These are phyloP conservation scores for Polyplosphaeria fusca DNA, from an alignment of 495 filamentous ascomycete species.

Conservation along the genomic window DNA sequence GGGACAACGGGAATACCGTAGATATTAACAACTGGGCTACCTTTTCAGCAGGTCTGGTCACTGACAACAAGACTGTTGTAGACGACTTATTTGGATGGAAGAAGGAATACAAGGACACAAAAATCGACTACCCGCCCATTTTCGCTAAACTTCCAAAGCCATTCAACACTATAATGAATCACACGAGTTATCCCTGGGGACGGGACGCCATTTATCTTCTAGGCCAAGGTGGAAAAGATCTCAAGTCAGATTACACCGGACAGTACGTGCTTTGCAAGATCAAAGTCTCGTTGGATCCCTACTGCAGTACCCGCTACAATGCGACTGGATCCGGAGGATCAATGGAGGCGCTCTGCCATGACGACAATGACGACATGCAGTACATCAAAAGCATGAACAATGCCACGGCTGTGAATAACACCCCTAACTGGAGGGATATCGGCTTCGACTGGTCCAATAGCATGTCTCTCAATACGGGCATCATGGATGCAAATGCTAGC, in stretches of 20 bases:
- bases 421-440: conserved; percentile 58
- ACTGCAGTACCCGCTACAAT: conserved; percentile 62
- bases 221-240: conserved; percentile 44
- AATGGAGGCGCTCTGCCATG: conserved; percentile 58
- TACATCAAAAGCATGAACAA: conserved; percentile 47
- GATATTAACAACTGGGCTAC: conserved; percentile 36
- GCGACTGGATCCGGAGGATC: conserved; percentile 54
- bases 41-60: conserved; percentile 20
- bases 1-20: conserved; percentile 46
- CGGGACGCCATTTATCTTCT: conserved; percentile 62
- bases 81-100: conserved; percentile 67
- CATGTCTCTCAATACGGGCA: conserved; percentile 59
- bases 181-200: conserved; percentile 38
- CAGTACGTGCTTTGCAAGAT: conserved; percentile 64
- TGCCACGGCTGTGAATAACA: conserved; percentile 37
- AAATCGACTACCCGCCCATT: conserved; percentile 53
- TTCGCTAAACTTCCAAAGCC: conserved; percentile 60
- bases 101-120: conserved; percentile 33
- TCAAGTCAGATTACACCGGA: conserved; percentile 26
- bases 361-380: conserved; percentile 48
- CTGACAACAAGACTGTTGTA: conserved; percentile 56
- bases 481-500: conserved; percentile 55
- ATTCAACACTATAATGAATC: conserved; percentile 66
- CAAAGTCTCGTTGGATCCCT: conserved; percentile 53
- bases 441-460: conserved; percentile 55